Percentiles rank a stretch among this genome's conserved stretches.
These are phyloP conservation scores for Suillus subaureus DNA, from an alignment of 768 basidiomycete species.

Conservation along the genomic window DNA sequence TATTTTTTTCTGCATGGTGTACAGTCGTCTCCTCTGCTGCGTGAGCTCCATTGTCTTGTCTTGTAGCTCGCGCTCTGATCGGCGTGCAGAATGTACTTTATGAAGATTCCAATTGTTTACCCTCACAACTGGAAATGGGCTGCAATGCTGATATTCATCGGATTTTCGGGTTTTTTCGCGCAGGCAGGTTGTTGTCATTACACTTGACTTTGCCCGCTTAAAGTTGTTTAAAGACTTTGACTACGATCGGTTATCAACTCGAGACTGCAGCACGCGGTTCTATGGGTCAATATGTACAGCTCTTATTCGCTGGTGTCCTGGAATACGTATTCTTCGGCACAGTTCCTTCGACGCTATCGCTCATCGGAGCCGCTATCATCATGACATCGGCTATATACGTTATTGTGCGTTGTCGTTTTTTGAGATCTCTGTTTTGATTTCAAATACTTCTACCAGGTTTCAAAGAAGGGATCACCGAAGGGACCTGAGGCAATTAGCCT, in stretches of 20 bases:
- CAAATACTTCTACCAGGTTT: background rate
- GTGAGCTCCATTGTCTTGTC: conserved; percentile 9
- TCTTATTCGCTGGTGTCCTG: conserved; percentile 68
- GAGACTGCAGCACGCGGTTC: conserved; percentile 68
- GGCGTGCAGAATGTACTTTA: conserved; percentile 15
- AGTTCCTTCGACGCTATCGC: conserved; percentile 57
- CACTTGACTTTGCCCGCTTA: background rate
- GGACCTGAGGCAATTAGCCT: background rate
- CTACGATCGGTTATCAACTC: conserved; percentile 64
- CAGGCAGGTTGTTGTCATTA: conserved; percentile 17
- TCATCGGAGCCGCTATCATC: conserved; percentile 67
- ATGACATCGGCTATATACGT: conserved; percentile 7
- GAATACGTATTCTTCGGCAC: conserved; percentile 68
- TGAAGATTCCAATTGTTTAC: conserved; percentile 15
- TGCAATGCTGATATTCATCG: conserved; percentile 17
- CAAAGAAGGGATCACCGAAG: background rate
- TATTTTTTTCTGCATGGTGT: conserved; percentile 64
- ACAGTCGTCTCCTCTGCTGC: conserved; percentile 29
- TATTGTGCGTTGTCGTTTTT: conserved; percentile 3
- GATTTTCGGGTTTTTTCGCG: conserved; percentile 17
- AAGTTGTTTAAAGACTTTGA: conserved; percentile 40
- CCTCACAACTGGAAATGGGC: conserved; percentile 23
- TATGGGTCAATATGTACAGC: conserved; percentile 61
- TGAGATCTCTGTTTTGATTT: background rate
- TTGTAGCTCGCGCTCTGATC: background rate